Conservation (phyloP, 345 rosid species). For the Aegle marmelos region DNA sequence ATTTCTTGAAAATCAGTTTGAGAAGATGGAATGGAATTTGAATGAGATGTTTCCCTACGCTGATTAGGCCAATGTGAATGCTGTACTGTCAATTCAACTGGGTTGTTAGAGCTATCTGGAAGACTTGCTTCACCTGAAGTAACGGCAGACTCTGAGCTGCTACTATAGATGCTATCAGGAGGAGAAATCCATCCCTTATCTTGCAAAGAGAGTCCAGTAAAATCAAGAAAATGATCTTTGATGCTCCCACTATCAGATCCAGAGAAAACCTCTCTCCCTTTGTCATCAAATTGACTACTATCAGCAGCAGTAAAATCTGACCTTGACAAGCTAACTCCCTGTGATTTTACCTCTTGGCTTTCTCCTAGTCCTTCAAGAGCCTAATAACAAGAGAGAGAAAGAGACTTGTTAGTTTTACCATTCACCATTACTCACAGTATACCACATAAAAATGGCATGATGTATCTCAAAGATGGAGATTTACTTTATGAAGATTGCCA, state of each 20-base stretch:
- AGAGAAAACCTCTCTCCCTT: constrained; percentile 40
- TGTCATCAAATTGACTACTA: constrained; percentile 40
- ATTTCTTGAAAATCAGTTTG: constrained; percentile 32
- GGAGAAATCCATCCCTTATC: constrained; percentile 79
- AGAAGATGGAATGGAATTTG: constrained; percentile 34
- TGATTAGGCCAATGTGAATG: constrained; percentile 22
- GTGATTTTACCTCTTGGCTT: constrained; percentile 62
- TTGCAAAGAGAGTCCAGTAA: constrained; percentile 40
- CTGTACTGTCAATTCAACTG: constrained; percentile 31
- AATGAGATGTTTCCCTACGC: constrained; percentile 15
- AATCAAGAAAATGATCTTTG: constrained; percentile 38
- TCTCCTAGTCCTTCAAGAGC: constrained; percentile 76
- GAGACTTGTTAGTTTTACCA: neutral
- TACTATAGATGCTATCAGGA: constrained; percentile 65
- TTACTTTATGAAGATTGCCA: constrained; percentile 82
- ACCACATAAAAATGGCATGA: constrained; percentile 5
- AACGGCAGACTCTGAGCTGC: constrained; percentile 48
- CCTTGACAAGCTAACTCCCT: constrained; percentile 46
- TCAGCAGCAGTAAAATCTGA: constrained; percentile 39
- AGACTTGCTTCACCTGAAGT: constrained; percentile 39
- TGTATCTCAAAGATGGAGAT: constrained; percentile 13
- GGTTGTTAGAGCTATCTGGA: constrained; percentile 35
- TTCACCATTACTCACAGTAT: constrained; percentile 1
- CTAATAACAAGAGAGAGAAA: constrained; percentile 30
- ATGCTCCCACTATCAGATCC: constrained; percentile 39